Base-by-base conservation (phyloP, 495 filamentous ascomycete genomes). In the Penicillium waksmanii region DNA sequence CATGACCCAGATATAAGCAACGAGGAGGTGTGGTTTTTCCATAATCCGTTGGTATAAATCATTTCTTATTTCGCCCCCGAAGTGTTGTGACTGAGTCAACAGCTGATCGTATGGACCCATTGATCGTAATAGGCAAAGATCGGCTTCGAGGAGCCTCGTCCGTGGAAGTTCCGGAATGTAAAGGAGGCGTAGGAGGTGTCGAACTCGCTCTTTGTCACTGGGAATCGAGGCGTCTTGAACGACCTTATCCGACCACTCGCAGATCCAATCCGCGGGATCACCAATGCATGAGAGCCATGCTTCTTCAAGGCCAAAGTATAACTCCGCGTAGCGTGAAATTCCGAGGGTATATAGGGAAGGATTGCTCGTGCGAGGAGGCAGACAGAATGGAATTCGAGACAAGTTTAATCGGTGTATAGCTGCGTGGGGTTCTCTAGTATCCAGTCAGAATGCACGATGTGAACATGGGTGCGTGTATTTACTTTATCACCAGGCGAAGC, bases 1-100 rank as follows among this genome's bases (percentile, higher is more conserved):
- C 53, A 85, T 73, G 23, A 84, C 77, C 83, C 84, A 86, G 2
- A 78, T 74, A 62, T 85, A 86, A 1, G 84, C 81, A 15, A 87
- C 56, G 0, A 85, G 67, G 0, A 80, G 62, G 56, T 85, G 82
- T n/a, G 82, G 82, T 34, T 77, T 78, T 19, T 17, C 43, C 3
- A 15, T 25, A 2, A 79, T 68, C 3, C 44, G 53, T 8, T 56
- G 47, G 23, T 46, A 31, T n/a, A 68, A 46, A 17, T 64, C 42
- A 3, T 48, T 40, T 10, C 35, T 31, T n/a, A 64, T 43, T 21
- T 53, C 31, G 3, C 3, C 12, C 11, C 50, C 53, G 25, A 42
- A 8, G 40, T 60, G 51, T 10, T 8, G 12, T 4, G 50, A 44
- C 5, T 18, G 23, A 23, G 48, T 17, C 13, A 25, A 35, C 13